Evolutionary conservation across 2,329 filamentous ascomycete genomes (phyloP), one percentile per base, ranked within the genome.

Genomic region (Aureobasidium sp.): DNA sequence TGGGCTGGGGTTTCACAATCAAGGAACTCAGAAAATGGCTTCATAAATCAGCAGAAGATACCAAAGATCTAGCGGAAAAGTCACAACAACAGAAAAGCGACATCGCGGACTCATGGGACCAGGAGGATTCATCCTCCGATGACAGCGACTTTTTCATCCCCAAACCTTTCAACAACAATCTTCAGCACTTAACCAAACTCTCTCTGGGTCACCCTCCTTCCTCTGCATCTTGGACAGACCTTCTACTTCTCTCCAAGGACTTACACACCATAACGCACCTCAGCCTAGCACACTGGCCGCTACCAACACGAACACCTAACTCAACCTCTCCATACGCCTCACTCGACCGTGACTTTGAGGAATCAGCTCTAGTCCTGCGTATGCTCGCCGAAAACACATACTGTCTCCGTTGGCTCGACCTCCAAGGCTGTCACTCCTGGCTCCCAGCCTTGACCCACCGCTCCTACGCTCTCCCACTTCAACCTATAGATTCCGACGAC

Each of bases 201-300:
- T 86, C 82, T 2, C 77, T 87, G 1, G 81, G 83, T 2, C 76
- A 83, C 59, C 81, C 80, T 3, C 73, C 74, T 4, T 63, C 70
- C 3, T 73, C 73, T 29, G 78, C 78, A 1, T 82, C 77, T 11
- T 87, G 84, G 84, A 71, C 76, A 15, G 77, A 80, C 5, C 75
- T 87, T 2, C 73, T 87, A 2, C 71, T 74, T 1, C 69, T 87
- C 1, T 76, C 83, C 0, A 76, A 78, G 0, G 75, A 81, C 30
- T 70, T 84, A 0, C 76, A 80, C n/a, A 83, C 78, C 3, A 69
- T 87, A 29, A 86, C 83, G 0, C 84, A 86, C 65, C 74, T 87
- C 2, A 86, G 84, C 0, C 75, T 87, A 2, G 83, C 84, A 2
- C 77, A 84, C 69, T 87, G 84, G 84, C 83, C 83, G 3, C 72